Percentiles rank a stretch among this genome's conserved stretches.
Evolutionary conservation across 768 basidiomycete species (phyloP).

Genomic region (Lactifluus piperatus): DNA sequence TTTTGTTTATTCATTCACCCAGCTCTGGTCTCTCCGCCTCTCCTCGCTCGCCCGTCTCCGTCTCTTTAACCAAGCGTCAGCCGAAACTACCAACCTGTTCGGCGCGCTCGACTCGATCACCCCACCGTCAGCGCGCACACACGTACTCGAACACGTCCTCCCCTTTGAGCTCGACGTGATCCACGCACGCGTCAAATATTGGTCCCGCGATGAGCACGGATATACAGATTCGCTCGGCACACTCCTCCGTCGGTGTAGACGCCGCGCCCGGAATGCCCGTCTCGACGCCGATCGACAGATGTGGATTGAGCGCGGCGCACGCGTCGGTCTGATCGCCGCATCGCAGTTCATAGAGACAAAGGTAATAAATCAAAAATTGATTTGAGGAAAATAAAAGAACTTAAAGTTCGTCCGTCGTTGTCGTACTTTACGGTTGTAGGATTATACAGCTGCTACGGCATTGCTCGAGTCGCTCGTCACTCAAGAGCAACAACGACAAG

Average conservation of each 20-base stretch:
- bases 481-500: not conserved
- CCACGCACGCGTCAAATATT: slow-evolving; percentile 66
- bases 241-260: slow-evolving; percentile 56
- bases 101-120: slow-evolving; percentile 54
- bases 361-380: slow-evolving; percentile 31
- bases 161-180: slow-evolving; percentile 57
- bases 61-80: slow-evolving; percentile 79
- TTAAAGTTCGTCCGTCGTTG: too few species aligned
- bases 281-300: slow-evolving; percentile 31
- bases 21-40: slow-evolving; percentile 83
- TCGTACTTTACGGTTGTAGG: too few species aligned
- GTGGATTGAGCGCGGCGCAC: slow-evolving; percentile 77
- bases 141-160: slow-evolving; percentile 52
- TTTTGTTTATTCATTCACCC: too few species aligned
- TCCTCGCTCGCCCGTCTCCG: slow-evolving; percentile 71
- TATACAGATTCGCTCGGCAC: slow-evolving; percentile 66
- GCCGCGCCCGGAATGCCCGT: slow-evolving; percentile 31
- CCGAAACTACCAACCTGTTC: slow-evolving; percentile 77
- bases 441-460: slow-evolving; percentile 56
- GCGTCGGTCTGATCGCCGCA: slow-evolving; percentile 70
- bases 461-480: slow-evolving; percentile 60
- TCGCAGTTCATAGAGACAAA: slow-evolving; percentile 83
- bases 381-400: too few species aligned
- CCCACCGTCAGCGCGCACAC: slow-evolving; percentile 41
- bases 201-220: slow-evolving; percentile 73